Evolutionary conservation across 2,329 filamentous ascomycete species (phyloP), one percentile per base, ranked within the genome.

Genomic region (Pseudopithomyces maydicus): DNA sequence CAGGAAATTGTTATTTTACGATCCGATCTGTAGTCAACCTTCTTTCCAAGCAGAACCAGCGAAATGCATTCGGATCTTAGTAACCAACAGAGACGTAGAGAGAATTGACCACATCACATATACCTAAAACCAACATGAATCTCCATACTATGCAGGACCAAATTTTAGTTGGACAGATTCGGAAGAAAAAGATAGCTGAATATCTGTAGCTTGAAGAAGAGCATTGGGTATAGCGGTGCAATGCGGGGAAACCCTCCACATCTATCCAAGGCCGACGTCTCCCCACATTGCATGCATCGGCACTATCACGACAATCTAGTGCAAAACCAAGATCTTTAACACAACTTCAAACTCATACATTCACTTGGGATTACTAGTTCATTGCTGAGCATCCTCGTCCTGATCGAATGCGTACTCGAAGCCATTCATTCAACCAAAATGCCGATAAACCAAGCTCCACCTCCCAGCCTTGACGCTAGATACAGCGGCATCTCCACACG

Each of bases 401-500:
- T 29, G 26, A 29, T 29, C n/a, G 8, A 29, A 29, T 29, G 26
- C 26, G 26, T 8, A 29, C 26, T 29, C 43, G 3, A 41, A 17
- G 22, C 14, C 23, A 38, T 3, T 19, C n/a, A 1, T 29, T 7
- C 17, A 50, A 20, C 23, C 7, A 12, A 29, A 23, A 17, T 29
- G 26, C 33, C 42, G 36, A 42, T 42, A 23, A 51, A 15, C 22
- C 56, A 54, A 52, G 15, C 52, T 42, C 51, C 54, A n/a, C 61
- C 63, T 43, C 62, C 64, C 15, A 62, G 56, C n/a, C 58, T 65
- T 22, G 12, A 49, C 10, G 55, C 63, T 38, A 49, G 29, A 42
- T 62, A 66, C 53, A 65, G 62, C 53, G 62, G 62, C 33, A 55
- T 63, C 14, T 63, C 62, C 4, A 15, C 49, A n/a, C 57, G 56